These are phyloP conservation scores for Alternaria ethzedia DNA, from an alignment of 2,329 filamentous ascomycete species.

Conservation along the genomic window DNA sequence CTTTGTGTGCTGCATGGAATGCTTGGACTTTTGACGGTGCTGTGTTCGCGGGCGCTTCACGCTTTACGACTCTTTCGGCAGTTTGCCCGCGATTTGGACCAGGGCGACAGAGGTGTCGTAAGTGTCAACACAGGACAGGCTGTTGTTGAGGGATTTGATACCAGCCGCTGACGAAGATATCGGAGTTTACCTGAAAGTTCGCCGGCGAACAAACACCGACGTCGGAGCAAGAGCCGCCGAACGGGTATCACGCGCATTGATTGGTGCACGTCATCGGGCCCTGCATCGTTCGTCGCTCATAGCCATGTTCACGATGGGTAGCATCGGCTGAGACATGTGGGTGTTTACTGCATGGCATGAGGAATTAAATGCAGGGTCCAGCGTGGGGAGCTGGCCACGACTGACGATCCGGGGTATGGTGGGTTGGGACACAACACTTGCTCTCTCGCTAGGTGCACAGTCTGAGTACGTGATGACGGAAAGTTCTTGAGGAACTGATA, in stretches of 20 bases:
- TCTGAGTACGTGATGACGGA: background rate
- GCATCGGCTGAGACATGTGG: conserved; percentile 7
- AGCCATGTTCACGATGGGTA: conserved; percentile 1
- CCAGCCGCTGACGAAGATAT: conserved; percentile 8
- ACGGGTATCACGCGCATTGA: conserved; percentile 1
- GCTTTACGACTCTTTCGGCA: background rate
- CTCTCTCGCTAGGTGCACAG: background rate
- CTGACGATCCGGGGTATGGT: background rate
- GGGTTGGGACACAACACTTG: background rate
- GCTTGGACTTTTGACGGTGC: background rate
- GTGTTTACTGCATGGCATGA: background rate
- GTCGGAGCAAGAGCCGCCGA: conserved; percentile 23
- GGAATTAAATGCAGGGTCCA: background rate
- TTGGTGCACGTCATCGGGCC: conserved; percentile 2
- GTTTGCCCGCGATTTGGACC: background rate
- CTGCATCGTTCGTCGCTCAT: background rate
- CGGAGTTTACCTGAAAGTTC: conserved; percentile 11
- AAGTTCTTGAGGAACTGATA: background rate
- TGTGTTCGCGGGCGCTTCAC: background rate
- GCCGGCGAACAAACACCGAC: conserved; percentile 20
- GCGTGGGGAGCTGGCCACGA: background rate
- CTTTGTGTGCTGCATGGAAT: conserved; percentile 40
- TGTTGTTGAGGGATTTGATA: conserved; percentile 8
- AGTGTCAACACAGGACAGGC: background rate
- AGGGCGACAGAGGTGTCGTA: background rate